phyloP scores from a whole-genome alignment of 148 eudicot species.

The Dysphania ambrosioides region DNA sequence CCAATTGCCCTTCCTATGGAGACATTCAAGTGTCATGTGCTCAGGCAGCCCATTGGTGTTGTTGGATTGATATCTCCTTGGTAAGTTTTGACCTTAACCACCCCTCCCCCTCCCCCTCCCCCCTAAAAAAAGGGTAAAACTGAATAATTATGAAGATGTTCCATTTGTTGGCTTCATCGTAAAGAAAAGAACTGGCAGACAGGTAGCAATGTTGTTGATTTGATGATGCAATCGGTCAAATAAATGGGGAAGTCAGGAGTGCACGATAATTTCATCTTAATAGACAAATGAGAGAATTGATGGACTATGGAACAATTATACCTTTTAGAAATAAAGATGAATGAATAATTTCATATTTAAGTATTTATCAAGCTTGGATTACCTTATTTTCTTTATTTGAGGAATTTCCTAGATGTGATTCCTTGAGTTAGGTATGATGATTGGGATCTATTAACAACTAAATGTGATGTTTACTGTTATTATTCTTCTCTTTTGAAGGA shows the following conservation, averaged over 20 bases:
- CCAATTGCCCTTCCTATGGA: constrained; percentile 84
- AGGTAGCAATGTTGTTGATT: not conserved
- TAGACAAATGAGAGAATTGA: not conserved
- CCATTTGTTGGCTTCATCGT: not conserved
- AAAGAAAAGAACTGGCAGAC: no score
- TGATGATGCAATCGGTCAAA: not conserved
- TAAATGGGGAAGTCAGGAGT: not conserved
- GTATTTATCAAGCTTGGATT: not conserved
- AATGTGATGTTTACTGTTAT: not conserved
- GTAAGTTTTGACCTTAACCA: constrained; percentile 32
- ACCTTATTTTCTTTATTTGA: not conserved
- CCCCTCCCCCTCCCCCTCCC: not conserved
- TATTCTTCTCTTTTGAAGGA: constrained; percentile 47
- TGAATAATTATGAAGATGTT: not conserved
- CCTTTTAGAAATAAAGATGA: not conserved
- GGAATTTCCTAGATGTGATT: not conserved
- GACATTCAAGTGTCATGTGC: constrained; percentile 72
- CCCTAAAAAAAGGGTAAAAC: not conserved
- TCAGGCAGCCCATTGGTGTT: constrained; percentile 86
- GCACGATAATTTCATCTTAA: not conserved
- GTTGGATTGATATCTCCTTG: constrained; percentile 98
- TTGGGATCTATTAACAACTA: constrained; percentile 1
- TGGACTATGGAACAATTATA: no score
- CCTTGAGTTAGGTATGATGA: not conserved
- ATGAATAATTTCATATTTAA: constrained; percentile 2